Conservation (phyloP, 2,329 filamentous ascomycete genomes). For the Zasmidium citrigriseum region DNA sequence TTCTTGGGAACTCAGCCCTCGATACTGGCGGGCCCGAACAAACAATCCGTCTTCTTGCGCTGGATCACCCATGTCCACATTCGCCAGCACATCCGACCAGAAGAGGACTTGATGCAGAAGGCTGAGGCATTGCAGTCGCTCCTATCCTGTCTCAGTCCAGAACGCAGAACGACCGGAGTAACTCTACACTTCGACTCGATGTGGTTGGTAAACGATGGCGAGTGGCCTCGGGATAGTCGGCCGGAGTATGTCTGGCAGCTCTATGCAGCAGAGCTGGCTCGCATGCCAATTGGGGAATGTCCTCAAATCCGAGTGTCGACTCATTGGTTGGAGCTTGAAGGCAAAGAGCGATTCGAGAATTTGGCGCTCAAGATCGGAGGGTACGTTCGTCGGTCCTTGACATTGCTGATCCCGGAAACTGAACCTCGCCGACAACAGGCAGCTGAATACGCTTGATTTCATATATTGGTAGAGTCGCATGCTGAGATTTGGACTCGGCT, state of each 20-base stretch:
- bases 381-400: not conserved
- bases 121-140: conserved; percentile 8
- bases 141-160: conserved; percentile 10
- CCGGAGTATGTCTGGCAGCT: conserved; percentile 11
- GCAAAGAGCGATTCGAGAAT: conserved; percentile 7
- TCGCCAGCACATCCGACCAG: conserved; percentile 15
- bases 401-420: not conserved
- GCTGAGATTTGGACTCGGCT: too few species aligned
- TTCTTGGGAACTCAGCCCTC: not conserved
- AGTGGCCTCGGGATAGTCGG: conserved; percentile 5
- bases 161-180: conserved; percentile 9
- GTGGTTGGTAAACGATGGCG: conserved; percentile 12
- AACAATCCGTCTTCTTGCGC: conserved; percentile 12
- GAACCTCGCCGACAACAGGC: not conserved
- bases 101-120: conserved; percentile 14
- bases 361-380: conserved; percentile 14
- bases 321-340: conserved; percentile 15
- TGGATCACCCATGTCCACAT: conserved; percentile 15
- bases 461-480: not conserved
- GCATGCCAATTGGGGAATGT: conserved; percentile 2
- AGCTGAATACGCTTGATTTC: not conserved
- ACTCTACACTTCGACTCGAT: conserved; percentile 17
- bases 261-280: conserved; percentile 7
- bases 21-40: not conserved
- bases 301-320: conserved; percentile 11